phyloP scores from a whole-genome alignment of 305 asterid species.

The Andrographis paniculata region DNA sequence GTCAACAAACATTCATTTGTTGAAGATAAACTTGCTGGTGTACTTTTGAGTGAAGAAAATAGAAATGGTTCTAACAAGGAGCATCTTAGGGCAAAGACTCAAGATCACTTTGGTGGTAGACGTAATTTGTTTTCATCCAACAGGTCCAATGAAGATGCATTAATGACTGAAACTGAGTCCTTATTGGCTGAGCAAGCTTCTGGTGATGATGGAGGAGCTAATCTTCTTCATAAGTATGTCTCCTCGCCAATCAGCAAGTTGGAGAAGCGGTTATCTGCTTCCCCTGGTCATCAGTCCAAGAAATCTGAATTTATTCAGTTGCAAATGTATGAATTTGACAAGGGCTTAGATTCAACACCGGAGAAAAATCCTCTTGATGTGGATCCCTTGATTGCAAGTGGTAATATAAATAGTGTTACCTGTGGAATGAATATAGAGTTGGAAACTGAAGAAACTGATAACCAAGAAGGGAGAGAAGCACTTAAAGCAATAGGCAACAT shows the following conservation, averaged over 20 bases:
- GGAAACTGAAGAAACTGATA: conserved; percentile 22
- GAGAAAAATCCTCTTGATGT: conserved; percentile 26
- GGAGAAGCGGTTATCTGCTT: conserved; percentile 28
- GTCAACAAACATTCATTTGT: conserved; percentile 27
- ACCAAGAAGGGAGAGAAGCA: conserved; percentile 27
- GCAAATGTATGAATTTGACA: conserved; percentile 21
- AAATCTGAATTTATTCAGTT: conserved; percentile 24
- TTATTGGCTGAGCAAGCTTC: conserved; percentile 31
- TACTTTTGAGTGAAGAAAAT: conserved; percentile 21
- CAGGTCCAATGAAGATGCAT: conserved; percentile 27
- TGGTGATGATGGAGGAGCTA: conserved; percentile 30
- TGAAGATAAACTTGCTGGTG: conserved; percentile 28
- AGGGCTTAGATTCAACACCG: conserved; percentile 26
- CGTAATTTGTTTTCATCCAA: conserved; percentile 28
- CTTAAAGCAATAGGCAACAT: conserved; percentile 6
- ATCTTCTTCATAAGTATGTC: conserved; percentile 23
- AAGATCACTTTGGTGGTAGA: too few species aligned
- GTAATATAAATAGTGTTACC: conserved; percentile 20
- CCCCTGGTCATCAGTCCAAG: conserved; percentile 29
- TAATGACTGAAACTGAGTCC: conserved; percentile 38
- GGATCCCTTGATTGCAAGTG: conserved; percentile 23
- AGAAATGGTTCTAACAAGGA: conserved; percentile 14
- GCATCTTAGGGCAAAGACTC: not conserved
- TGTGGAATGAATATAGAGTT: conserved; percentile 23
- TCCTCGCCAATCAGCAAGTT: conserved; percentile 33